phyloP scores from a whole-genome alignment of 2,329 filamentous ascomycete species.

The Ustulina deusta region DNA sequence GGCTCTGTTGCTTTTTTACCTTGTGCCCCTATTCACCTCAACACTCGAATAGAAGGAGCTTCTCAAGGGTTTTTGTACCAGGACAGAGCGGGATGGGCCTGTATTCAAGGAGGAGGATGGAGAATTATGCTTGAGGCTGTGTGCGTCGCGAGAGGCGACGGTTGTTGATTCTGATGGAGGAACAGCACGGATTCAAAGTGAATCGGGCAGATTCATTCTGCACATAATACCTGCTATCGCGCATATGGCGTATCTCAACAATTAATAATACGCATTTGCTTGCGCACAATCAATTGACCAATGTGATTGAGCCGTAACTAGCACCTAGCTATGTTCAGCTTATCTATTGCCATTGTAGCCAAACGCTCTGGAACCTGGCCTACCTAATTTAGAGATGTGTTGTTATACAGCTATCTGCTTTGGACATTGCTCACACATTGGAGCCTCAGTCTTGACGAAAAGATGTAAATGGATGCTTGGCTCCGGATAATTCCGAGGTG shows the following conservation, averaged over 20 bases:
- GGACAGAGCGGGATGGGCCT: slow-evolving; percentile 2
- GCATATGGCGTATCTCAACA: background rate
- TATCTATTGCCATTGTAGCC: background rate
- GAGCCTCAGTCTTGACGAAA: background rate
- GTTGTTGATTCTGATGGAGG: background rate
- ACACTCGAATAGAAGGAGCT: background rate
- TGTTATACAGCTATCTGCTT: background rate
- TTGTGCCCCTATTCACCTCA: background rate
- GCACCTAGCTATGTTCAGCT: background rate
- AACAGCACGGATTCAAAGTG: background rate
- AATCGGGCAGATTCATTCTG: background rate
- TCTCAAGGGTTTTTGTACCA: slow-evolving; percentile 14
- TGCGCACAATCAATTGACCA: background rate
- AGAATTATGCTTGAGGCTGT: background rate
- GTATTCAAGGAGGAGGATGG: background rate
- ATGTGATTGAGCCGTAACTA: background rate
- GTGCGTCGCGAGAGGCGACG: background rate
- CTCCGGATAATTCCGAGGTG: slow-evolving; percentile 21
- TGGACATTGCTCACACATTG: background rate
- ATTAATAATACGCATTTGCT: background rate
- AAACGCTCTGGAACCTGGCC: background rate
- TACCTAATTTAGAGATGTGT: background rate
- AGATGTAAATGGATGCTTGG: background rate
- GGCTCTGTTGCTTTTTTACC: slow-evolving; percentile 14
- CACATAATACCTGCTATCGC: background rate